Evolutionary conservation across 352 stramenopile genomes (phyloP).

Genomic region (Globisporangium acanthophoron): DNA sequence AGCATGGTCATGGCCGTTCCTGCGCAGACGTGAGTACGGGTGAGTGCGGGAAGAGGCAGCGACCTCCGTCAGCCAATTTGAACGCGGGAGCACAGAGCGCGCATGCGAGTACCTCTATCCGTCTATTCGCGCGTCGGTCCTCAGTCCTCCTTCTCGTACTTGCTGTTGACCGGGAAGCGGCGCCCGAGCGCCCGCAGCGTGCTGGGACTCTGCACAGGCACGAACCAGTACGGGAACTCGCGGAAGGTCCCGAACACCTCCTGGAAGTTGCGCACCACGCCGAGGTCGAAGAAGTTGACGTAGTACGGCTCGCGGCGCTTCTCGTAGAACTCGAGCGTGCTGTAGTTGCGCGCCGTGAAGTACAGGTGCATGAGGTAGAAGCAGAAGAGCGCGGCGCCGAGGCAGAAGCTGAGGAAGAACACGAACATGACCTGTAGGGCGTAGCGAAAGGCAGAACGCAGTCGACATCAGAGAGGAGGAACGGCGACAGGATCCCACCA

Average conservation of each 20-base stretch:
- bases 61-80: not conserved
- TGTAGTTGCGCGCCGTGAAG: conserved; percentile 67
- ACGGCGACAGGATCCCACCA: no score
- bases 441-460: not conserved
- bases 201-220: conserved; percentile 59
- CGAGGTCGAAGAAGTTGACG: conserved; percentile 78
- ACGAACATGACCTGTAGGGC: conserved; percentile 43
- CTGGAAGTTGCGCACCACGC: conserved; percentile 65
- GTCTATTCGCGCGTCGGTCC: not conserved
- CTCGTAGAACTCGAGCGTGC: conserved; percentile 85
- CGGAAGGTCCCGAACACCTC: conserved; percentile 66
- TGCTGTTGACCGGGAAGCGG: conserved; percentile 51
- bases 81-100: not conserved
- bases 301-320: conserved; percentile 74
- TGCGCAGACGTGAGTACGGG: not conserved
- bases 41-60: not conserved
- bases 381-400: conserved; percentile 58
- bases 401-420: conserved; percentile 63
- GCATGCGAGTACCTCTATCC: not conserved
- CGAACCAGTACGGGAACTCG: conserved; percentile 65
- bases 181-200: conserved; percentile 32
- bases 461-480: no score
- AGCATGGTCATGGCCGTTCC: conserved; percentile 13
- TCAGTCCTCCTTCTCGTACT: conserved; percentile 49
- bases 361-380: conserved; percentile 80